Percentiles rank a stretch among this genome's conserved stretches.
phyloP scores from a whole-genome alignment of 805 yeast species.

The Metschnikowia shivogae region DNA sequence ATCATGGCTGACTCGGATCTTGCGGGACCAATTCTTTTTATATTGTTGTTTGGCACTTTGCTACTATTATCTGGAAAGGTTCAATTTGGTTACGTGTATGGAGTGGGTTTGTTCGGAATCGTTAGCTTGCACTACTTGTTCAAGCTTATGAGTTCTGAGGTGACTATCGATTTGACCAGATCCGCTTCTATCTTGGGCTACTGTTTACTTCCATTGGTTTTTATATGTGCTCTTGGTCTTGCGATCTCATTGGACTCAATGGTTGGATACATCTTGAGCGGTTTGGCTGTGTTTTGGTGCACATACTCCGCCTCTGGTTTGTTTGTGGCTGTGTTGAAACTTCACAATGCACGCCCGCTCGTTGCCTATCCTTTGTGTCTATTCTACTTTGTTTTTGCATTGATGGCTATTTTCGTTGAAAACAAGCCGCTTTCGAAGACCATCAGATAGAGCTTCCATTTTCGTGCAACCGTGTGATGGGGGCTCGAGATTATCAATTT shows the following conservation, averaged over 20 bases:
- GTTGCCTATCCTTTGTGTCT: conserved; percentile 91
- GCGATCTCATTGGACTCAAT: conserved; percentile 63
- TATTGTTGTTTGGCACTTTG: conserved; percentile 78
- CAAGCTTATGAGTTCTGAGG: conserved; percentile 75
- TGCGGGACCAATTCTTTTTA: conserved; percentile 92
- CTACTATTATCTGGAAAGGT: conserved; percentile 85
- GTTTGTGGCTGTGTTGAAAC: conserved; percentile 77
- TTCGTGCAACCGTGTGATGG: no score
- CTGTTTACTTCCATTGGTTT: conserved; percentile 85
- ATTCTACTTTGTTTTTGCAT: conserved; percentile 90
- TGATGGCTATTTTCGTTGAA: conserved; percentile 85
- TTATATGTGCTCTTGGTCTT: conserved; percentile 68
- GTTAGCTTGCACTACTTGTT: conserved; percentile 78
- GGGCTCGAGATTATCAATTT: no score
- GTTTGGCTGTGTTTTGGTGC: conserved; percentile 78
- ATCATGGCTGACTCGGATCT: conserved; percentile 83
- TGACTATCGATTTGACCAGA: conserved; percentile 53
- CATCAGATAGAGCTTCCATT: neutral
- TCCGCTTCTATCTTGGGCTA: conserved; percentile 93
- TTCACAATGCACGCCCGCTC: conserved; percentile 80
- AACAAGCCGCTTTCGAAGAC: conserved; percentile 18
- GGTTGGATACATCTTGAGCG: conserved; percentile 66
- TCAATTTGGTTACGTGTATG: conserved; percentile 95
- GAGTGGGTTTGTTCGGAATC: conserved; percentile 91
- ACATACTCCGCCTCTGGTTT: conserved; percentile 91